Evolutionary conservation across 176 grass and related monocot species (phyloP).

Genomic region (Pharus latifolius): DNA sequence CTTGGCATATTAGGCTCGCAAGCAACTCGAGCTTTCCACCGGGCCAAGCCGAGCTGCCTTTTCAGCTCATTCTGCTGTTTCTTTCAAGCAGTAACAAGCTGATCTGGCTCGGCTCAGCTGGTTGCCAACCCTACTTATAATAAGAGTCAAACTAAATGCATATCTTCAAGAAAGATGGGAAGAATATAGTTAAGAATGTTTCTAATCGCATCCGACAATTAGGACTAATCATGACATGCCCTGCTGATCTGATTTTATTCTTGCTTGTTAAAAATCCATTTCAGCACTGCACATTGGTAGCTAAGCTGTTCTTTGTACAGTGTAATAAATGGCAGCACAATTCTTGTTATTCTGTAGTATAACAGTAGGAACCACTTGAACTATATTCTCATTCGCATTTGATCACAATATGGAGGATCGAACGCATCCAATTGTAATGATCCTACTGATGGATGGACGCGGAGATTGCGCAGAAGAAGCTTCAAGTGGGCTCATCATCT

Average conservation of each 20-base stretch:
- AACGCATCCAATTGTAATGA: neutral
- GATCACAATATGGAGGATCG: constrained; percentile 16
- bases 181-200: neutral
- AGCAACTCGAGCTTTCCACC: too few species aligned
- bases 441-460: neutral
- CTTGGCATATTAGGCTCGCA: too few species aligned
- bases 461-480: constrained; percentile 1
- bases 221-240: neutral
- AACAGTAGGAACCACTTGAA: neutral
- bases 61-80: too few species aligned
- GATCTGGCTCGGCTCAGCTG: too few species aligned
- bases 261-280: neutral
- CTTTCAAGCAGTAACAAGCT: too few species aligned
- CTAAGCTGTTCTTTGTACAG: too few species aligned
- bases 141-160: neutral
- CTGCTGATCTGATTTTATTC: neutral
- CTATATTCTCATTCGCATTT: neutral
- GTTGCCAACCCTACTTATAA: too few species aligned
- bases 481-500: constrained; percentile 12
- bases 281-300: too few species aligned
- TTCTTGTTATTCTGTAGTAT: neutral
- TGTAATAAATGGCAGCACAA: neutral
- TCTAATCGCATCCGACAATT: neutral
- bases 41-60: too few species aligned
- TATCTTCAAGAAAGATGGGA: neutral